Evolutionary conservation across 1,284 basidiomycete species (phyloP).

Genomic region (Gomphus bonarii): DNA sequence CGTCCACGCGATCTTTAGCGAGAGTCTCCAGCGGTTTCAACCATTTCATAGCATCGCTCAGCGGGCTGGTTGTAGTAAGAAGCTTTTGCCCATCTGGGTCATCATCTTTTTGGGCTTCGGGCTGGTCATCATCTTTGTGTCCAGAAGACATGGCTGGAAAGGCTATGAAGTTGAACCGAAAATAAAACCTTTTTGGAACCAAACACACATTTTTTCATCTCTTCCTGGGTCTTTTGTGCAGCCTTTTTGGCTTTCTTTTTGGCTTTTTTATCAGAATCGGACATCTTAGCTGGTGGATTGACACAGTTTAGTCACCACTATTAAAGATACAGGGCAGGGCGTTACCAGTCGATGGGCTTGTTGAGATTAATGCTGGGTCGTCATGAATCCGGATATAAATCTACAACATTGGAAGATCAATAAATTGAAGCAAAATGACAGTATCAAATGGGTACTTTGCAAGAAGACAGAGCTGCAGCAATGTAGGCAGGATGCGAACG

Average conservation of each 20-base stretch:
- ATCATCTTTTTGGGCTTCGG: slow-evolving; percentile 54
- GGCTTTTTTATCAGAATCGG: slow-evolving; percentile 76
- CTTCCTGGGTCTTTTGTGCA: slow-evolving; percentile 56
- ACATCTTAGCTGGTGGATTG: slow-evolving; percentile 27
- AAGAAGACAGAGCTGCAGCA: slow-evolving; percentile 45
- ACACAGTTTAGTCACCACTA: slow-evolving; percentile 11
- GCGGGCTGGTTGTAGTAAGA: slow-evolving; percentile 51
- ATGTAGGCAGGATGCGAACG: slow-evolving; percentile 71
- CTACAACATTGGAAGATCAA: slow-evolving; percentile 23
- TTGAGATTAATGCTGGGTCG: slow-evolving; percentile 50
- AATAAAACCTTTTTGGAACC: neutral
- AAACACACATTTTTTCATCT: slow-evolving; percentile 45
- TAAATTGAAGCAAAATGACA: neutral
- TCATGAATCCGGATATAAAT: slow-evolving; percentile 74
- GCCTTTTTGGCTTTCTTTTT: slow-evolving; percentile 89
- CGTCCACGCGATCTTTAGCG: slow-evolving; percentile 46
- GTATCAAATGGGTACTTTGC: neutral
- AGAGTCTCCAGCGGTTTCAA: slow-evolving; percentile 58
- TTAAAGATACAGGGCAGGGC: slow-evolving; percentile 4
- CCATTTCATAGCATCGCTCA: slow-evolving; percentile 71
- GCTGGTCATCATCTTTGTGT: slow-evolving; percentile 49
- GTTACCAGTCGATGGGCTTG: slow-evolving; percentile 29
- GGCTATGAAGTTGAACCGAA: slow-evolving; percentile 12
- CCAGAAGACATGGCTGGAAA: slow-evolving; percentile 25
- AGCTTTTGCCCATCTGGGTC: slow-evolving; percentile 78